Evolutionary conservation across 139 green algal species (phyloP).

Genomic region (Chlamydomonas sp.): DNA sequence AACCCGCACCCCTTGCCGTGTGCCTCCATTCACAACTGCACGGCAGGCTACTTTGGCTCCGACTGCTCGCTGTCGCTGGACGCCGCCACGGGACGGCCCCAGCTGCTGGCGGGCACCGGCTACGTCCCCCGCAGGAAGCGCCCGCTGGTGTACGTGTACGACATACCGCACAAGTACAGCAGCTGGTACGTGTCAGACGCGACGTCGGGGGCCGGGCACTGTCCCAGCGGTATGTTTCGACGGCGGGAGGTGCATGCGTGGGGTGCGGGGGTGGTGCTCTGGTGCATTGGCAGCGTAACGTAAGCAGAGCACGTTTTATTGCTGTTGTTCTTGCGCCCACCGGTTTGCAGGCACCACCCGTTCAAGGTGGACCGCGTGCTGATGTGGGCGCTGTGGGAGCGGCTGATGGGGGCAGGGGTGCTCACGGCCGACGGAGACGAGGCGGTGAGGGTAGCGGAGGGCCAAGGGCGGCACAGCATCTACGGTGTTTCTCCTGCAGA

Average conservation of each 20-base stretch:
- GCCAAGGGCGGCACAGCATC: neutral
- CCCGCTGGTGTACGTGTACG: conserved; percentile 37
- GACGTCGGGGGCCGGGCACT: neutral
- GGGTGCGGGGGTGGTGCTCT: neutral
- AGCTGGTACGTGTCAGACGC: conserved; percentile 3
- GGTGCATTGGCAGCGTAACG: neutral
- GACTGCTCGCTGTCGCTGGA: conserved; percentile 22
- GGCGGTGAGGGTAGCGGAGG: neutral
- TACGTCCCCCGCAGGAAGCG: conserved; percentile 20
- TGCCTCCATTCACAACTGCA: too few species aligned
- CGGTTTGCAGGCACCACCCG: conserved; percentile 13
- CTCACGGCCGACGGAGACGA: conserved; percentile 15
- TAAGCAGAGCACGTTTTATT: neutral
- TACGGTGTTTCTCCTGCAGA: too few species aligned
- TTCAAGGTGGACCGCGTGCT: neutral
- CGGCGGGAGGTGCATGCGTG: neutral
- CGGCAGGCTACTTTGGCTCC: conserved; percentile 9
- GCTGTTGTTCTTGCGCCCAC: neutral
- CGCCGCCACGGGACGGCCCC: neutral
- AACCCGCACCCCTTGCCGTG: too few species aligned
- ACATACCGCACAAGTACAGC: conserved; percentile 28
- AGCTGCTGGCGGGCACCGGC: conserved; percentile 18
- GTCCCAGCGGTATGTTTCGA: neutral
- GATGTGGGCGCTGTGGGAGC: conserved; percentile 28
- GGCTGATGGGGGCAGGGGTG: conserved; percentile 17